Evolutionary conservation across 441 rosid species (phyloP), one percentile per base, ranked within the genome.

Genomic region (Metrosideros polymorpha): DNA sequence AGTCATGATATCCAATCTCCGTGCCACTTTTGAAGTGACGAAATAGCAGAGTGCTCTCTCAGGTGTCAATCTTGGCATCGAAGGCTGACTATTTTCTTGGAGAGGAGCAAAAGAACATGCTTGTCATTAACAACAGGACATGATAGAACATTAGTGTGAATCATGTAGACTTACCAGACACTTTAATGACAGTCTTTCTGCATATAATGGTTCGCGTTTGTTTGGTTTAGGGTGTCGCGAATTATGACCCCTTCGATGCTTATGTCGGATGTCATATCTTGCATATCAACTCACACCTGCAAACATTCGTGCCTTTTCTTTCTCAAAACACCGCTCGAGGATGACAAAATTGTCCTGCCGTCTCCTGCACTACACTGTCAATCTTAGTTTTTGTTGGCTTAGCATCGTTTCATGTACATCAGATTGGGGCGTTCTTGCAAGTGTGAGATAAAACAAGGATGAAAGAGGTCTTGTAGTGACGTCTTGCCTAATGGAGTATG

Each of bases 1-100:
- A 1, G 99, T 95, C 30, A 96, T 97, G 99, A 94, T 97, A 85
- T 97, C 99, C 35, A 93, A 96, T 87, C 94, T 94, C 88, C 90
- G 92, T 22, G 89, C 95, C n/a, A 92, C 93, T 86, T 97, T 96
- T 88, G 95, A 89, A 25, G 96, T 93, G 85, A 91, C 84, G 87
- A 94, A 93, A 92, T 94, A 91, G 90, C 82, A 15, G 35, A 82
- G n/a, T 51, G 32, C 27, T 85, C 54, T 29, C 57, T 45, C 57
- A 56, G 53, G 7, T 1, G 0, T 0, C 47, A 71, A 71, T 71
- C 79, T 71, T 6, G 15, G n/a, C 79, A 71, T 71, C 2, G 5
- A 19, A 71, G 47, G 6, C 47, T 5, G 0, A 35, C 43, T 63
- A 63, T 18, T 30, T 63, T 19, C 76, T 63, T 6, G 22, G 76